Conservation (phyloP, 306 rosid species). For the Glycine latifolia region DNA sequence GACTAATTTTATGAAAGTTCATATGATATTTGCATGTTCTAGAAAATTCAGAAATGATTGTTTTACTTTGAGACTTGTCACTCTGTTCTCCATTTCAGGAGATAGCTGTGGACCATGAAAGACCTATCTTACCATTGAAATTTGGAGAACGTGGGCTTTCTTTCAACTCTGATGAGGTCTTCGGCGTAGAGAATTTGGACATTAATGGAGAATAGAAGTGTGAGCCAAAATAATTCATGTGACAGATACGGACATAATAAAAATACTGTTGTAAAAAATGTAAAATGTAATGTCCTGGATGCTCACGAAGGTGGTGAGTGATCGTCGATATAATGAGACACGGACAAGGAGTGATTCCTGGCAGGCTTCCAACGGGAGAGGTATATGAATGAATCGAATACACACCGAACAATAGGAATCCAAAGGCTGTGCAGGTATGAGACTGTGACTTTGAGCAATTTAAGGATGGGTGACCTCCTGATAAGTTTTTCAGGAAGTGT, state of each 20-base stretch:
- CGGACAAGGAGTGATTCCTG: too few species aligned
- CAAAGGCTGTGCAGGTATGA: too few species aligned
- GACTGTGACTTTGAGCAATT: too few species aligned
- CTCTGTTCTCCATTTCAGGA: conserved; percentile 37
- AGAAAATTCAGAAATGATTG: conserved; percentile 28
- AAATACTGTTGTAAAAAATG: background rate
- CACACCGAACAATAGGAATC: too few species aligned
- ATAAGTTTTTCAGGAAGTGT: too few species aligned
- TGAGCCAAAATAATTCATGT: too few species aligned
- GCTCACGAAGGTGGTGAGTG: too few species aligned
- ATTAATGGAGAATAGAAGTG: background rate
- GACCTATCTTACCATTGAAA: background rate
- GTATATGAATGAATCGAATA: too few species aligned
- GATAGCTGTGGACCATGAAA: conserved; percentile 7
- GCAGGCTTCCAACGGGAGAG: too few species aligned
- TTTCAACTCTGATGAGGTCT: background rate
- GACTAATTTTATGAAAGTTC: conserved; percentile 15
- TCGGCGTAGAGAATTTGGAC: conserved; percentile 3
- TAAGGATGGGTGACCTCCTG: too few species aligned
- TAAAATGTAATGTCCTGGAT: too few species aligned
- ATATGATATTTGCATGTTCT: conserved; percentile 19
- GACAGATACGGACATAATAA: background rate
- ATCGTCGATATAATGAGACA: too few species aligned
- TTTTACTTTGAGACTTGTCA: conserved; percentile 19
- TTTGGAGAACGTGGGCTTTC: background rate